Conservation (phyloP, 2,329 filamentous ascomycete genomes). For the Trichoderma sp. region DNA sequence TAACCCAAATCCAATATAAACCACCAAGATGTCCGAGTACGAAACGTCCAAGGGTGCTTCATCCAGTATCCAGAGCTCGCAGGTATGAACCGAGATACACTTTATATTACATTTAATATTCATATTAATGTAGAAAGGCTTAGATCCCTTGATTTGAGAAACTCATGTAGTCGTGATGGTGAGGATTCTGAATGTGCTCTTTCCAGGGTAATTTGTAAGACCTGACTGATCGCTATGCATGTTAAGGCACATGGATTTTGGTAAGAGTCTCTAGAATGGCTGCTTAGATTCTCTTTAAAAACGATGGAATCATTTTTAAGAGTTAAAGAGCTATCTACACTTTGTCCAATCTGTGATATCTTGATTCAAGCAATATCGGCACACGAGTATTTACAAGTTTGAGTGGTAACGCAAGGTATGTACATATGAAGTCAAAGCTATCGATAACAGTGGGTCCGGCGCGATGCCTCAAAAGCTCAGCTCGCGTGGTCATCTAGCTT, state of each 20-base stretch:
- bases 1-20: background rate
- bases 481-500: background rate
- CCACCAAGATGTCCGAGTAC: background rate
- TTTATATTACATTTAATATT: background rate
- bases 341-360: too few relatives aligned
- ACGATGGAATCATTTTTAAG: too few relatives aligned
- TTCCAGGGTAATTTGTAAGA: background rate
- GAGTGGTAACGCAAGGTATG: too few relatives aligned
- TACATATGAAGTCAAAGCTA: background rate
- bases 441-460: conserved; percentile 13
- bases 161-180: background rate
- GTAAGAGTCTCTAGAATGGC: too few relatives aligned
- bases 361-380: too few relatives aligned
- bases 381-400: background rate
- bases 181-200: background rate
- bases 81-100: background rate
- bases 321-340: too few relatives aligned
- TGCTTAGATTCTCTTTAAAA: too few relatives aligned
- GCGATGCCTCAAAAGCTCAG: conserved; percentile 9
- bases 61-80: background rate
- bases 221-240: too few relatives aligned
- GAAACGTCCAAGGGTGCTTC: background rate
- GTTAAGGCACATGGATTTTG: too few relatives aligned
- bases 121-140: background rate
- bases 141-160: background rate